Conservation (phyloP, 306 rosid genomes). For the Prunus mongolica region DNA sequence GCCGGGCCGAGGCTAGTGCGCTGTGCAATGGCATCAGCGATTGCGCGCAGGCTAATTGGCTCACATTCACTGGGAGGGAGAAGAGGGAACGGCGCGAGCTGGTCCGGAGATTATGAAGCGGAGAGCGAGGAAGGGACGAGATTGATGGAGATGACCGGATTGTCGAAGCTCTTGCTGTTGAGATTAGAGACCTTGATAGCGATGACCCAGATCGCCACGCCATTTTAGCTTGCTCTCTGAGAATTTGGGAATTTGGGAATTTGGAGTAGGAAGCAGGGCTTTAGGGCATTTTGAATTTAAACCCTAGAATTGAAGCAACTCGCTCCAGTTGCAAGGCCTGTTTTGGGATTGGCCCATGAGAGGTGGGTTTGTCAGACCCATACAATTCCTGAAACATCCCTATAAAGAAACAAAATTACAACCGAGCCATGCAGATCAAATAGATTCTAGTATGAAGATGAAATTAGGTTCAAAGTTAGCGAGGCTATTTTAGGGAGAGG, state of each 20-base stretch:
- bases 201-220: conserved; percentile 57
- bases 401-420: too few species aligned
- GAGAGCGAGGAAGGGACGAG: conserved; percentile 25
- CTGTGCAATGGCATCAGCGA: conserved; percentile 57
- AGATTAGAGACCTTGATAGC: conserved; percentile 44
- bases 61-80: conserved; percentile 17
- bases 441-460: too few species aligned
- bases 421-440: too few species aligned
- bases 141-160: conserved; percentile 29
- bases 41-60: conserved; percentile 42
- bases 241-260: not conserved
- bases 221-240: conserved; percentile 22
- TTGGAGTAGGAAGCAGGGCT: not conserved
- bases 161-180: conserved; percentile 38
- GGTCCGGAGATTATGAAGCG: conserved; percentile 31
- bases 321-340: not conserved
- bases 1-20: conserved; percentile 38
- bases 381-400: too few species aligned
- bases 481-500: too few species aligned
- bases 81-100: conserved; percentile 35
- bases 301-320: not conserved
- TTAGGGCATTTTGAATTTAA: not conserved
- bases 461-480: too few species aligned
- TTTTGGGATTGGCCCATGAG: too few species aligned
- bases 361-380: too few species aligned